Base-by-base conservation (phyloP, 2,329 filamentous ascomycete species). In the Coniella vitis region DNA sequence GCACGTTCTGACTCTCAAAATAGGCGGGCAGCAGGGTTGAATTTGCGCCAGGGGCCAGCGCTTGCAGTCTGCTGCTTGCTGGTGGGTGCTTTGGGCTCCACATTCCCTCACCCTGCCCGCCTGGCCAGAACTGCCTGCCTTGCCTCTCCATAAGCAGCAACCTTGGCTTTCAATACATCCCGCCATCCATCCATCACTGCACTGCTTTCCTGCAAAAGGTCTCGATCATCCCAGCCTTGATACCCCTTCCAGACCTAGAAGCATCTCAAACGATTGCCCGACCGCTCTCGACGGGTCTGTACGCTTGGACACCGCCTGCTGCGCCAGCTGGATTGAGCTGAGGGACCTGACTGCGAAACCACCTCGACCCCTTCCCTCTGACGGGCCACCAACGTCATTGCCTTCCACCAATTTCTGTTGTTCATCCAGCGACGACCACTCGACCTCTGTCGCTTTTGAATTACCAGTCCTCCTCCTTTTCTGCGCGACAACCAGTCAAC, bases 351-450 rank as follows among this genome's bases (percentile, higher is more conserved):
- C n/a, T 20, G 45, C 43, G 47, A 48, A 53, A 50, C 45, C 42
- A 46, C 48, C 34, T 25, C 47, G 19, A 50, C 44, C 36, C 39
- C 48, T 47, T 48, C 36, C 37, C 32, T 25, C 36, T 25, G 41
- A 42, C 35, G 36, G 39, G 32, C 40, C 39, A 37, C 49, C 39
- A 44, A 53, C 51, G 51, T 53, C 51, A 53, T 53, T 49, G 49
- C 38, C 39, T 45, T 10, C 25, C 25, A 5, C 45, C 45, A 25
- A 47, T 39, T 40, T 43, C 45, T 32, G 40, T 40, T 40, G 37
- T 51, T 47, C 39, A 43, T 8, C 43, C 46, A 49, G 47, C 52
- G 52, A 55, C 54, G 52, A 48, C 51, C 52, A 44, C 44, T 46
- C 52, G 22, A 36, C 43, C 44, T 49, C 20, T 19, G 31, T 36